Percentiles rank a stretch among this genome's conserved stretches.
Evolutionary conservation across 2,329 filamentous ascomycete species (phyloP).

Genomic region (Pseudogymnoascus sp.): DNA sequence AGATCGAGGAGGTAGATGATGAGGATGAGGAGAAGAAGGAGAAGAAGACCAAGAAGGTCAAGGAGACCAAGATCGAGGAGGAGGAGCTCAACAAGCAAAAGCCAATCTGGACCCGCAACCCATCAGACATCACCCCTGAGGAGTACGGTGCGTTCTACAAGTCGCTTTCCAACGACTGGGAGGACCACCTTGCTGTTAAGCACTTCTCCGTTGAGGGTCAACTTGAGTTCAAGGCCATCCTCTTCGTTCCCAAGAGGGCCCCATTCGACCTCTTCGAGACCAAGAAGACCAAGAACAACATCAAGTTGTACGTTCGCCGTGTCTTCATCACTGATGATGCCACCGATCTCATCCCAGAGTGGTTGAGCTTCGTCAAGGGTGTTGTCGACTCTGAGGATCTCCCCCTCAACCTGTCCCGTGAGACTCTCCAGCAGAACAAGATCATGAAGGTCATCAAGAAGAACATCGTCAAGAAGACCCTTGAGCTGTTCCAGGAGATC

Average conservation of each 20-base stretch:
- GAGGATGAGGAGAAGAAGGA: constrained; percentile 86
- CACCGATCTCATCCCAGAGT: constrained; percentile 97
- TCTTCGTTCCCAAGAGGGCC: constrained; percentile 98
- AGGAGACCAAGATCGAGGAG: constrained; percentile 97
- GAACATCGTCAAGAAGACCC: constrained; percentile 99
- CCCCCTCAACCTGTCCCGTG: constrained; percentile 97
- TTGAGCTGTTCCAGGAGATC: constrained; percentile 99
- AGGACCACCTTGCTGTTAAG: constrained; percentile 99
- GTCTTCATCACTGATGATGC: constrained; percentile 99
- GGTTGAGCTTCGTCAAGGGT: constrained; percentile 99
- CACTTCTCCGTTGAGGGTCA: constrained; percentile 99
- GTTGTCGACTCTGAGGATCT: constrained; percentile 99
- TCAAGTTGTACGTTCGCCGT: constrained; percentile 99
- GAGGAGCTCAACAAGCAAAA: constrained; percentile 99
- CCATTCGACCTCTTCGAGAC: constrained; percentile 99
- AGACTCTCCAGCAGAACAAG: constrained; percentile 99
- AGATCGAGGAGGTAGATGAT: constrained; percentile 86
- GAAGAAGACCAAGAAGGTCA: constrained; percentile 98
- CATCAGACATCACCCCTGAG: constrained; percentile 86
- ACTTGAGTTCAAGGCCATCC: constrained; percentile 99
- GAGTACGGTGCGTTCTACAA: constrained; percentile 99
- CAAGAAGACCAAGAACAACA: constrained; percentile 99
- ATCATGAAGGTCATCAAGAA: constrained; percentile 99
- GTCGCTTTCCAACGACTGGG: constrained; percentile 99
- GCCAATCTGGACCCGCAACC: constrained; percentile 99